Evolutionary conservation across 371 early-diverging fungal genomes (phyloP), one percentile per base, ranked within the genome.

Genomic region (Rhizopus stolonifer): DNA sequence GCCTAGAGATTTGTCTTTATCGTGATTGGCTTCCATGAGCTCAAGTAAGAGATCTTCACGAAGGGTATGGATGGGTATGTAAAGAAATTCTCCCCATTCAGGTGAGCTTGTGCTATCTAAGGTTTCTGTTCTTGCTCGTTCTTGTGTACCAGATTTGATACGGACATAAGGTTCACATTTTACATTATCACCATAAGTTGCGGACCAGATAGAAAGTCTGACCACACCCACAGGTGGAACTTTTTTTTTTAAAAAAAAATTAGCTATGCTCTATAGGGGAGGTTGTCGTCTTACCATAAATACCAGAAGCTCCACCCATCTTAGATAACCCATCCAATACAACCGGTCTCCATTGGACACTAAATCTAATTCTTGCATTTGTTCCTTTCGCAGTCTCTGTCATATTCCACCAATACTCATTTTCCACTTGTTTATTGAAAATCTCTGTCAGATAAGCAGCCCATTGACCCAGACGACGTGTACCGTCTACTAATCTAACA

Each of bases 11-110:
- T 82, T 85, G 65, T 91, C 89, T 46, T 76, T 83, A 26, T 62
- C 54, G 4, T 85, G 46, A 53, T 87, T 86, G 62, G 69, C 86
- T 66, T 93, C 93, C 64, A 86, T 81, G 36, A 91, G 68, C 60
- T 93, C 91, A 40, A 93, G 68, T 7, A 80, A 79, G 17, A 93
- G 60, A 24, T 74, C 52, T 48, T 92, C 89, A 49, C 75, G 80
- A 8, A 85, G 58, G 0, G 82, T 77, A 44, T 83, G 86, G 24
- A 91, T 75, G 1, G 87, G 78, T 7, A 93, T 67, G 50, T 86
- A 89, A 49, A 83, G 82, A 8, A 83, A 78, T 57, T 93, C 90
- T 53, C 94, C 88, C 93, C 94, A 97, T 48, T 85, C 83, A 0
- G 96, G 97, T 50, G 87, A 82, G 45, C 89, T 61, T 46, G 85